These are phyloP conservation scores for Umbilicaria muhlenbergii DNA, from an alignment of 495 filamentous ascomycete genomes.

Conservation along the genomic window DNA sequence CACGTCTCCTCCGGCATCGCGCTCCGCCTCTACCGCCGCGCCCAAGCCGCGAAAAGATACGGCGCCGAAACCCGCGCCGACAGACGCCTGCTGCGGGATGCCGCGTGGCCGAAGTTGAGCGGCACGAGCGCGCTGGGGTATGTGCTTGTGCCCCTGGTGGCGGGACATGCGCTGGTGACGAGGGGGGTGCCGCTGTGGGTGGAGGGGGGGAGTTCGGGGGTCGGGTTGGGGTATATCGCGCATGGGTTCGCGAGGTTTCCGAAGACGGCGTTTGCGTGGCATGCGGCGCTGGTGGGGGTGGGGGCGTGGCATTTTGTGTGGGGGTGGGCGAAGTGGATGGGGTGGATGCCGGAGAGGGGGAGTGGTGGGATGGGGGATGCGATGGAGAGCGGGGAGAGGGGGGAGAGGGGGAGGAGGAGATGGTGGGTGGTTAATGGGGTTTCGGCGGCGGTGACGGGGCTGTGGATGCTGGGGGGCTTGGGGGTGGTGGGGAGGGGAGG, in stretches of 20 bases:
- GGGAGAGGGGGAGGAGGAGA: constrained; percentile 40
- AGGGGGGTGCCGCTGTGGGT: constrained; percentile 52
- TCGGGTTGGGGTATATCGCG: constrained; percentile 67
- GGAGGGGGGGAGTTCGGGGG: constrained; percentile 68
- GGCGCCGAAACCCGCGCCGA: constrained; percentile 38
- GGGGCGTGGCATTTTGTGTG: constrained; percentile 70
- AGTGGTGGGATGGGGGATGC: constrained; percentile 43
- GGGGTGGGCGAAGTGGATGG: constrained; percentile 66
- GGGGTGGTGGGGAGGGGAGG: constrained; percentile 1
- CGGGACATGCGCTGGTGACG: constrained; percentile 55
- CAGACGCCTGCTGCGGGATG: constrained; percentile 18
- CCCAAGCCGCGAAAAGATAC: constrained; percentile 51
- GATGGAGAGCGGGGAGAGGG: constrained; percentile 41
- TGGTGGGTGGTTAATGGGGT: constrained; percentile 29
- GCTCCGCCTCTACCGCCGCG: constrained; percentile 57
- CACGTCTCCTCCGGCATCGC: constrained; percentile 52
- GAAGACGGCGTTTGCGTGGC: constrained; percentile 48
- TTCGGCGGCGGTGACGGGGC: constrained; percentile 33
- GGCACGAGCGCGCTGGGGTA: constrained; percentile 54
- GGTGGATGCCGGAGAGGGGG: constrained; percentile 28
- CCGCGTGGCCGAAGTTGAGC: constrained; percentile 56
- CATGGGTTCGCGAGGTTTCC: constrained; percentile 67
- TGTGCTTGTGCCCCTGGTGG: constrained; percentile 42
- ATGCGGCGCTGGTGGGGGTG: constrained; percentile 47
- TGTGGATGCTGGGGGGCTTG: background rate